These are phyloP conservation scores for Lactifluus echinatus DNA, from an alignment of 768 basidiomycete genomes.

Conservation along the genomic window DNA sequence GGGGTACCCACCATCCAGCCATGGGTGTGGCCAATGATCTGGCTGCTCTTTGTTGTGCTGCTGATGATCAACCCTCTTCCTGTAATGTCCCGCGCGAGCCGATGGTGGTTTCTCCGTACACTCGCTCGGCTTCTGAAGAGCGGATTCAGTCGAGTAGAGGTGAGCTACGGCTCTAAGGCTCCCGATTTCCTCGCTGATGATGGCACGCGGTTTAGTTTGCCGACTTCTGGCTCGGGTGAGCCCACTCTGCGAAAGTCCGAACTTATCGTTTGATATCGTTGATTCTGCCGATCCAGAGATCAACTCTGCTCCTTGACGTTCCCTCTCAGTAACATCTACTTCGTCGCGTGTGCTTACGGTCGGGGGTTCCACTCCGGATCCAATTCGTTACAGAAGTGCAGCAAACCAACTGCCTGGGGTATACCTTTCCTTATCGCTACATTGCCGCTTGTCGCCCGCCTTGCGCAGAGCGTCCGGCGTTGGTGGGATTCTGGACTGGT, in stretches of 20 bases:
- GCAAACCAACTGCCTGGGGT: conserved; percentile 46
- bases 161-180: conserved; percentile 26
- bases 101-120: conserved; percentile 76
- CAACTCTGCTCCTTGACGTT: conserved; percentile 77
- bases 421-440: conserved; percentile 47
- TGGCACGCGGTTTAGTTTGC: conserved; percentile 42
- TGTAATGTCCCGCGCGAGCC: conserved; percentile 47
- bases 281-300: conserved; percentile 39
- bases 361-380: conserved; percentile 43
- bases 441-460: conserved; percentile 67
- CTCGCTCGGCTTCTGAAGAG: conserved; percentile 55
- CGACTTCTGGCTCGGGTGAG: conserved; percentile 86
- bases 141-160: conserved; percentile 70
- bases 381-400: conserved; percentile 41
- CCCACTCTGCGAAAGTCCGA: neutral
- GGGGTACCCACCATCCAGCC: conserved; percentile 50
- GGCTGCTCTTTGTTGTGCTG: conserved; percentile 55
- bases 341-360: conserved; percentile 66
- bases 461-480: conserved; percentile 82
- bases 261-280: neutral
- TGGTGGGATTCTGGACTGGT: conserved; percentile 65
- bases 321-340: conserved; percentile 62
- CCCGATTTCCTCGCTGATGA: neutral
- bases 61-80: conserved; percentile 74
- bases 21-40: conserved; percentile 71